Conservation (phyloP, 345 rosid genomes). For the Sonneratia alba region DNA sequence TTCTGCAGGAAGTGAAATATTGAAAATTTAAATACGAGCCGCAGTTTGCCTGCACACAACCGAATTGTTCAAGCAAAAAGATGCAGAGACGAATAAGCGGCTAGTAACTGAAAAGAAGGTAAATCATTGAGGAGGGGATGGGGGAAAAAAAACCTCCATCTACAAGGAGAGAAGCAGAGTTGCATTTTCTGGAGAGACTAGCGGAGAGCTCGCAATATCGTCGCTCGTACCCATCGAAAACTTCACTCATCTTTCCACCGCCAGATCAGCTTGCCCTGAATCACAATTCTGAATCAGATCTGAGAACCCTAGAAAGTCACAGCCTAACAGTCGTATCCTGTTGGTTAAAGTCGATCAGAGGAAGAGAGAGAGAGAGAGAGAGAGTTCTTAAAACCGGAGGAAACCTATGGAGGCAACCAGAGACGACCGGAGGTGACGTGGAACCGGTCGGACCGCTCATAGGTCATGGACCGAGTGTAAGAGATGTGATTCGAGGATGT, state of each 20-base stretch:
- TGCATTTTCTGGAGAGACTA: constrained; percentile 68
- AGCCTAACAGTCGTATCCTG: not conserved
- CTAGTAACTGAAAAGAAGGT: not conserved
- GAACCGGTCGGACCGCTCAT: not conserved
- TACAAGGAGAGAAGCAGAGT: constrained; percentile 42
- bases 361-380: not conserved
- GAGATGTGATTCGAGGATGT: too few relatives aligned
- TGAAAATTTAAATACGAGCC: too few relatives aligned
- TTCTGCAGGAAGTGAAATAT: not conserved
- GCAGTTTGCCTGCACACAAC: too few relatives aligned
- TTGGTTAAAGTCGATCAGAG: not conserved
- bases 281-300: constrained; percentile 2
- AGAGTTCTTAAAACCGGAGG: not conserved
- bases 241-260: constrained; percentile 57
- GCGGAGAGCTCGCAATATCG: constrained; percentile 92
- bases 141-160: constrained; percentile 26
- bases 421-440: not conserved
- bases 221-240: constrained; percentile 84
- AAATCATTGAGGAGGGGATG: not conserved
- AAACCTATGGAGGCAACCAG: not conserved
- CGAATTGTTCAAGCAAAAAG: not conserved
- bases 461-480: not conserved
- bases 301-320: constrained; percentile 6
- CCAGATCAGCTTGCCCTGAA: not conserved
- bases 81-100: not conserved